Percentiles rank a stretch among this genome's conserved stretches.
Conservation (phyloP, 1,284 basidiomycete species). For the Sphaerobolus stellatus region DNA sequence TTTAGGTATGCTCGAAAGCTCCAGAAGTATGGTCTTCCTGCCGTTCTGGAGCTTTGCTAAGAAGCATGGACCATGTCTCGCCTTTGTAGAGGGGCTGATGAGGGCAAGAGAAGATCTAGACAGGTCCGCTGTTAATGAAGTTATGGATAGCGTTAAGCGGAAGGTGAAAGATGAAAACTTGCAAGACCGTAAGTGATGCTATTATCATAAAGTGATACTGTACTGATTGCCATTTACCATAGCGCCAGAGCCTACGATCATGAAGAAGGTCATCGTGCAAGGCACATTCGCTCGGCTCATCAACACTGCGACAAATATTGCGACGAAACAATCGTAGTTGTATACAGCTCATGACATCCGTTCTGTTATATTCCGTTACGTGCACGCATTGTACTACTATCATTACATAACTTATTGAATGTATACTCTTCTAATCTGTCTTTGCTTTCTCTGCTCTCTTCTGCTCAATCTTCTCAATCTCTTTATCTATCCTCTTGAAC, state of each 20-base stretch:
- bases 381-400: background rate
- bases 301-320: no score
- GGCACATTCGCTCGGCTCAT: conserved; percentile 72
- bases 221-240: conserved; percentile 5
- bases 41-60: conserved; percentile 98
- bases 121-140: conserved; percentile 79
- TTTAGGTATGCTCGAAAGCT: conserved; percentile 83
- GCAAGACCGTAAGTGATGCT: conserved; percentile 73
- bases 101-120: conserved; percentile 90
- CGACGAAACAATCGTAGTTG: no score
- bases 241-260: conserved; percentile 79
- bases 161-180: conserved; percentile 89
- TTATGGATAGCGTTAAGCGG: conserved; percentile 92
- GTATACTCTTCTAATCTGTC: conserved; percentile 34
- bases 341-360: background rate
- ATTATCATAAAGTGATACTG: background rate
- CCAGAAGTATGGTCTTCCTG: conserved; percentile 90
- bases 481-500: conserved; percentile 90
- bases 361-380: background rate
- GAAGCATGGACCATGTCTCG: conserved; percentile 88
- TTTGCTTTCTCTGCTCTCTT: conserved; percentile 42
- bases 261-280: conserved; percentile 81
- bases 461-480: conserved; percentile 29
- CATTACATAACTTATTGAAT: conserved; percentile 2
- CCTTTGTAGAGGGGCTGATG: conserved; percentile 89